Conservation (phyloP, 768 basidiomycete species). For the Grammothele lineata region DNA sequence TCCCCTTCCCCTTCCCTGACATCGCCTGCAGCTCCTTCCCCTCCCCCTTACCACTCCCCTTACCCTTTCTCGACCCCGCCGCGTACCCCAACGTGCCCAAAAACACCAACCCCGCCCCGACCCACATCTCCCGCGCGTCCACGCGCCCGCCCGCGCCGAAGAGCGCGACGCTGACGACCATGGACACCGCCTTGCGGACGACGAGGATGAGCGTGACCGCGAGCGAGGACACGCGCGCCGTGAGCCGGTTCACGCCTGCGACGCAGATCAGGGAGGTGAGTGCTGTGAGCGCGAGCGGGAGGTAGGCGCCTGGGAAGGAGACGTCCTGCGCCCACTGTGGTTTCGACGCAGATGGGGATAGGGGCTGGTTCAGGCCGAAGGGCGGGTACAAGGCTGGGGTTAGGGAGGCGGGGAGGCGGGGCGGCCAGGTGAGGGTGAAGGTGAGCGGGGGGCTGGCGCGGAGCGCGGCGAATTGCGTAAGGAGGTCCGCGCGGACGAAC, state of each 20-base stretch:
- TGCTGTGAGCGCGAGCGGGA: conserved; percentile 72
- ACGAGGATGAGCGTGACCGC: conserved; percentile 78
- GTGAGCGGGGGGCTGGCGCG: conserved; percentile 34
- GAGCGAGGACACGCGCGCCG: conserved; percentile 67
- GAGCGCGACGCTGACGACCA: conserved; percentile 63
- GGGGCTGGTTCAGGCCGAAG: conserved; percentile 25
- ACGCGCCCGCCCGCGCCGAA: conserved; percentile 30
- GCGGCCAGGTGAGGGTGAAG: conserved; percentile 11
- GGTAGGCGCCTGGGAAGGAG: conserved; percentile 52
- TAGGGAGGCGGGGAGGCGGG: background rate
- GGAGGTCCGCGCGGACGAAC: conserved; percentile 51
- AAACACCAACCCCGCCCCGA: conserved; percentile 64
- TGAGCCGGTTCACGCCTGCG: conserved; percentile 82
- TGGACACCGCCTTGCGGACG: conserved; percentile 75
- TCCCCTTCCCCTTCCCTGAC: too few species aligned
- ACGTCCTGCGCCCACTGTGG: conserved; percentile 22
- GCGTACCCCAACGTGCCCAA: conserved; percentile 71
- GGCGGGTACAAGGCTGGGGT: conserved; percentile 18
- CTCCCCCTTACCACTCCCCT: too few species aligned
- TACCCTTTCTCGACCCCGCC: background rate
- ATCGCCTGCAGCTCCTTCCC: too few species aligned
- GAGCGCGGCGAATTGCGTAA: conserved; percentile 40
- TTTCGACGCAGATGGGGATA: conserved; percentile 23
- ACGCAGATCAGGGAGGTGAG: conserved; percentile 82
- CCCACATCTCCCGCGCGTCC: conserved; percentile 50